These are phyloP conservation scores for Linaria vulgaris DNA, from an alignment of 257 asterid species.

Conservation along the genomic window DNA sequence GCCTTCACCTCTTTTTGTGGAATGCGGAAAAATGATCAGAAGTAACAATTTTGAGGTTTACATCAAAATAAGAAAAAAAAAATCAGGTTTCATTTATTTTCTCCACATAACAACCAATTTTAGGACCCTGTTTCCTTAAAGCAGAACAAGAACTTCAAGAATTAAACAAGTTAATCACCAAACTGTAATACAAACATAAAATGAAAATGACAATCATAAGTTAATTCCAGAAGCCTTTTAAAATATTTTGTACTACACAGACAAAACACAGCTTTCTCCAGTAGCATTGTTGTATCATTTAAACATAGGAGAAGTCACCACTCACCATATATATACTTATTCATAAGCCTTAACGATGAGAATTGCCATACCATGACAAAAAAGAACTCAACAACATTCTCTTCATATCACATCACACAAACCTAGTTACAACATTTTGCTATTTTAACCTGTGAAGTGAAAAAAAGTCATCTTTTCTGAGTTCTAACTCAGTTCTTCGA, in stretches of 20 bases:
- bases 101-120: neutral
- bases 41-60: neutral
- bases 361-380: neutral
- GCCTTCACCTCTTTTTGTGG: neutral
- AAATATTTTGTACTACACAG: neutral
- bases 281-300: neutral
- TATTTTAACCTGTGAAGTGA: neutral
- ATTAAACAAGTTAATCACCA: too few relatives aligned
- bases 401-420: neutral
- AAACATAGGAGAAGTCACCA: neutral
- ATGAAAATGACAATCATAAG: neutral
- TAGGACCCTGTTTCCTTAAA: neutral
- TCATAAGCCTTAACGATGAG: neutral
- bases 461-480: neutral
- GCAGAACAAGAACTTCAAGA: neutral
- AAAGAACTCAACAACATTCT: neutral
- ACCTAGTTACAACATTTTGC: neutral
- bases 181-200: neutral
- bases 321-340: neutral
- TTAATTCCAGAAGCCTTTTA: neutral
- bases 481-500: constrained; percentile 27
- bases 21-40: neutral
- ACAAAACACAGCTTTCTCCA: neutral
- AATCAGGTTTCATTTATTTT: neutral
- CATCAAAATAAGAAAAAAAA: too few relatives aligned